Evolutionary conservation across 371 early-diverging fungal species (phyloP).

Genomic region (Mucor saturninus): DNA sequence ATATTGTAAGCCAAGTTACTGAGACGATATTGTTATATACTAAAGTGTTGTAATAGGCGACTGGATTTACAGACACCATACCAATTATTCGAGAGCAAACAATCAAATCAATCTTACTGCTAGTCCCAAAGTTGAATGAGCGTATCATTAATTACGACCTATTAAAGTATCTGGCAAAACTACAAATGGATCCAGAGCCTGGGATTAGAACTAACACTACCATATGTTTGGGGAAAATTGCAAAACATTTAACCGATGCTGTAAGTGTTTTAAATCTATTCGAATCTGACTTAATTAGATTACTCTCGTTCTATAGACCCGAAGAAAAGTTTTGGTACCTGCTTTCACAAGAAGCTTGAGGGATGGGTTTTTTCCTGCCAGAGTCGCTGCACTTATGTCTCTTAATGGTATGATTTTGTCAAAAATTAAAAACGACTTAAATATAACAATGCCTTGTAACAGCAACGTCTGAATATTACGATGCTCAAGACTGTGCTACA

Average conservation of each 20-base stretch:
- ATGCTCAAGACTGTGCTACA: constrained; percentile 73
- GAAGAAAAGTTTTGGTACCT: constrained; percentile 78
- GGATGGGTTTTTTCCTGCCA: constrained; percentile 93
- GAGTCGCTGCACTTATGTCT: constrained; percentile 89
- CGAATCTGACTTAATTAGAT: neutral
- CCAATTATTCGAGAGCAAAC: constrained; percentile 93
- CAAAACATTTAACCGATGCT: constrained; percentile 69
- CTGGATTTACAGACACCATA: constrained; percentile 88
- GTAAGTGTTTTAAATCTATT: constrained; percentile 45
- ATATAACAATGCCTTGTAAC: neutral
- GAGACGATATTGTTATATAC: too few relatives aligned
- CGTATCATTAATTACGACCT: constrained; percentile 86
- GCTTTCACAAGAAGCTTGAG: constrained; percentile 83
- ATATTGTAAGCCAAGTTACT: constrained; percentile 60
- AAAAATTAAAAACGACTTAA: neutral
- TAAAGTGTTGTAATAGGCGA: constrained; percentile 51
- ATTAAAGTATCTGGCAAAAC: constrained; percentile 80
- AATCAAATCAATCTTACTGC: constrained; percentile 77
- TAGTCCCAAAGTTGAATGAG: constrained; percentile 76
- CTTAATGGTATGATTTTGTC: constrained; percentile 58
- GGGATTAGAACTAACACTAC: constrained; percentile 95
- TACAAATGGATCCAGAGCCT: constrained; percentile 91
- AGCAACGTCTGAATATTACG: constrained; percentile 78
- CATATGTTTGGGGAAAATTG: constrained; percentile 91
- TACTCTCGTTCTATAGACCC: constrained; percentile 44